A percentile compares a stretch with the other conserved stretches of the same genome.
These are phyloP conservation scores for Aspergillus phoenicis DNA, from an alignment of 2,329 filamentous ascomycete species.

Conservation along the genomic window DNA sequence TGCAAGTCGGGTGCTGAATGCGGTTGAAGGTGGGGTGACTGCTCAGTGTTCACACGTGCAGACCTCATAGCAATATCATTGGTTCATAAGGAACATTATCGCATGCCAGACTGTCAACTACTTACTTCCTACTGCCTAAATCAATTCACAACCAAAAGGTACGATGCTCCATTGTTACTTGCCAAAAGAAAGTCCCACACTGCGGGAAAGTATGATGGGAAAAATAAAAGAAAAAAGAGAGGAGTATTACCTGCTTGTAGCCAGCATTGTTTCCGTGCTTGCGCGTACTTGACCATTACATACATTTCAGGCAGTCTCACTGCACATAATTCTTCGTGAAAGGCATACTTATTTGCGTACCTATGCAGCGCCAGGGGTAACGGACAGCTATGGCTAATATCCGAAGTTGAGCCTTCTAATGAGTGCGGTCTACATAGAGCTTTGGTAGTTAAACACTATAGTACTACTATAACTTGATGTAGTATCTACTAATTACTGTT, in stretches of 20 bases:
- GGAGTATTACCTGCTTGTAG: background rate
- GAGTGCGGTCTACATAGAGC: no score
- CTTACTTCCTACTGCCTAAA: background rate
- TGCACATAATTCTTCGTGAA: background rate
- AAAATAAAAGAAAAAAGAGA: no score
- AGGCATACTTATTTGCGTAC: background rate
- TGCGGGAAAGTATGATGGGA: no score
- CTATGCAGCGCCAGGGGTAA: background rate
- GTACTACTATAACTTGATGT: background rate
- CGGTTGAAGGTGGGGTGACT: background rate
- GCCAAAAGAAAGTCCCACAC: no score
- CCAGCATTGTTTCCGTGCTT: background rate
- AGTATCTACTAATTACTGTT: background rate
- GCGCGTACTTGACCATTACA: background rate
- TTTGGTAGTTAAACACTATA: background rate
- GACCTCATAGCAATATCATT: background rate
- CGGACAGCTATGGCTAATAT: background rate
- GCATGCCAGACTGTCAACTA: background rate
- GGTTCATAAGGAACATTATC: background rate
- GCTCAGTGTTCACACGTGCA: conserved; percentile 2
- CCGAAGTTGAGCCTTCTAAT: no score
- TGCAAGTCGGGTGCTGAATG: background rate
- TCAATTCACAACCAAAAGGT: no score
- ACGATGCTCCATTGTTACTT: no score
- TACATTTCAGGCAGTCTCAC: background rate